Base-by-base conservation (phyloP, 257 asterid species). In the Ajuga chamaepitys region DNA sequence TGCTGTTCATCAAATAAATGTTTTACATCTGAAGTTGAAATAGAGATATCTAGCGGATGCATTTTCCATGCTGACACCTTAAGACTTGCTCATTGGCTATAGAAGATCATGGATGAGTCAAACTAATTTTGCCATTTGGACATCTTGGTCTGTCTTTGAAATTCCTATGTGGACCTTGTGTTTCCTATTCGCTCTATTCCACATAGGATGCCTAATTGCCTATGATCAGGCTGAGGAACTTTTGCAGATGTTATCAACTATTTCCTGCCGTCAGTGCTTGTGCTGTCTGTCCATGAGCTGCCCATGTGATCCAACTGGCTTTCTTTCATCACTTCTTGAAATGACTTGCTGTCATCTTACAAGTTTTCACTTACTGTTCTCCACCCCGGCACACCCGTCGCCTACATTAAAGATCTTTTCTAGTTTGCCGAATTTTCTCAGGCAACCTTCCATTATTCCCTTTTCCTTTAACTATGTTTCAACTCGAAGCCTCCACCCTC, bases 1-100 rank as follows among this genome's bases (percentile, higher is more conserved):
- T 85, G 96, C 95, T 94, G 95, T 94, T 85, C 96, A 81, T 80
- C 87, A 79, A 86, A 85, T 86, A 90, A 90, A 82, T 82, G 81
- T 88, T 88, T 88, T 88, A 71, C 93, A 77, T 88, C 89, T 91
- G 92, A 88, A 85, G 96, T 86, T 76, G 74, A 79, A 75, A 71
- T 79, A 65, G 75, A 52, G 81, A 78, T 73, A 77, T 56, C 74
- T 59, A 61, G 73, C 73, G 81, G 81, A 57, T 83, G 88, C 83
- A 81, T 85, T 82, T 83, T 76, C 84, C 83, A 72, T 83, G 93
- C 81, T 78, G 94, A 82, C 81, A 75, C 83, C 72, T 77, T 82
- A 76, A 69, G 72, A 77, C 80, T 54, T 77, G 79, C 79, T 71
- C 86, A 80, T 74, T 80, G 82, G 84, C 84, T 70, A 75, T 82